A percentile compares a stretch with the other conserved stretches of the same genome.
Conservation (phyloP, 2,329 filamentous ascomycete genomes). For the Colletotrichum melonis region DNA sequence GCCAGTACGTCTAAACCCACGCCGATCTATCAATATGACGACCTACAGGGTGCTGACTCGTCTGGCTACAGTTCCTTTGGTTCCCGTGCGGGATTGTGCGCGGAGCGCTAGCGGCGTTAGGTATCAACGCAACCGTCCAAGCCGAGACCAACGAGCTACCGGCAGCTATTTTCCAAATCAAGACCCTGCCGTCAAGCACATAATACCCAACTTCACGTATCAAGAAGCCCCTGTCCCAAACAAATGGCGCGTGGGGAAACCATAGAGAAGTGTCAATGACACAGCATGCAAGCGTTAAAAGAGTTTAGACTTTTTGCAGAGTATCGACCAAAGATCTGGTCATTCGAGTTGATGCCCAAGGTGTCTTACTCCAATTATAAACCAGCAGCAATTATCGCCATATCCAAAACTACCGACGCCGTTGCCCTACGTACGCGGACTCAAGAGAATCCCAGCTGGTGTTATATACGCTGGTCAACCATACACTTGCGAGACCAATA, state of each 20-base stretch:
- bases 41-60: neutral
- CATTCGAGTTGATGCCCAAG: constrained; percentile 14
- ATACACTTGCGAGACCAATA: constrained; percentile 22
- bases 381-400: constrained; percentile 10
- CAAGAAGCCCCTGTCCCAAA: neutral
- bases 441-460: constrained; percentile 13
- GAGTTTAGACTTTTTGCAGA: neutral
- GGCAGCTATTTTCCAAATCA: constrained; percentile 94
- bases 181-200: constrained; percentile 77
- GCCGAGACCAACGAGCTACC: constrained; percentile 91
- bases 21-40: neutral
- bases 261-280: too few relatives aligned
- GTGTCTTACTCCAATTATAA: constrained; percentile 24
- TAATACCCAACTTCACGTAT: constrained; percentile 46
- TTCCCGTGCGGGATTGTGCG: constrained; percentile 95
- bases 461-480: constrained; percentile 8
- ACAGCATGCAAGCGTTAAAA: neutral
- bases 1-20: constrained; percentile 68
- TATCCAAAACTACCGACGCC: constrained; percentile 23
- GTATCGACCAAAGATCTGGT: neutral
- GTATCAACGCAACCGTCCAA: constrained; percentile 90
- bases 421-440: constrained; percentile 5
- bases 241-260: neutral
- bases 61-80: constrained; percentile 79
- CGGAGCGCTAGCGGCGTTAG: constrained; percentile 91